A percentile compares a stretch with the other conserved stretches of the same genome.
Conservation (phyloP, 192 early-diverging fungal genomes). For the Podochytrium sp. region DNA sequence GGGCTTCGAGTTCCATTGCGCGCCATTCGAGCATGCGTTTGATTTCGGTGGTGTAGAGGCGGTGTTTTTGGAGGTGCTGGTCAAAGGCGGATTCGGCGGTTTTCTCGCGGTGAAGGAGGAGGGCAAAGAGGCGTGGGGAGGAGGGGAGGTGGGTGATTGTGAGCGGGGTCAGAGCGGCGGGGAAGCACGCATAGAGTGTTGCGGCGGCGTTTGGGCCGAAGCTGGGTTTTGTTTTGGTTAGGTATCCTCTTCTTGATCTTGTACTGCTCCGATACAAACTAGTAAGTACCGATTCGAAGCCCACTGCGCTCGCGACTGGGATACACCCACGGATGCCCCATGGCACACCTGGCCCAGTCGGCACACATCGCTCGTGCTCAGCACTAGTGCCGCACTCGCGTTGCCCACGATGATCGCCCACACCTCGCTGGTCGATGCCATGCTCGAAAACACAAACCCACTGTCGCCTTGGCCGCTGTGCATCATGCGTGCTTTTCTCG, state of each 20-base stretch:
- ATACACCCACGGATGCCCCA: not conserved
- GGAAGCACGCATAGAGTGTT: not conserved
- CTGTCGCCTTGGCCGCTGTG: too few species aligned
- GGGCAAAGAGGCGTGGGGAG: slow-evolving; percentile 15
- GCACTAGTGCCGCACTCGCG: not conserved
- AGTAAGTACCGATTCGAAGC: not conserved
- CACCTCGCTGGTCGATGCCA: not conserved
- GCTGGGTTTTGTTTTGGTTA: not conserved
- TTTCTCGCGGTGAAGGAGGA: slow-evolving; percentile 13
- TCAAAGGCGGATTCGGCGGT: not conserved
- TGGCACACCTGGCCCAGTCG: not conserved
- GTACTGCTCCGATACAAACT: not conserved
- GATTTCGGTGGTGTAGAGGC: slow-evolving; percentile 3
- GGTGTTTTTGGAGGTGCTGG: not conserved
- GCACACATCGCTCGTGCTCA: not conserved
- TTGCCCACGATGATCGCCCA: not conserved
- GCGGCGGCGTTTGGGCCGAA: not conserved
- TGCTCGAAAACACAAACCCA: too few species aligned
- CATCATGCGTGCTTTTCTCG: too few species aligned
- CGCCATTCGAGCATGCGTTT: slow-evolving; percentile 29
- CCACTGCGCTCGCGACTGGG: slow-evolving; percentile 1
- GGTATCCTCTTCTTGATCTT: not conserved
- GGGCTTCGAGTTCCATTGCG: slow-evolving; percentile 27
- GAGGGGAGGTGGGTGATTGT: not conserved
- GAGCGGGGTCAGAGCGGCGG: not conserved